Conservation (phyloP, 1,284 basidiomycete species). For the Tilletia indica region DNA sequence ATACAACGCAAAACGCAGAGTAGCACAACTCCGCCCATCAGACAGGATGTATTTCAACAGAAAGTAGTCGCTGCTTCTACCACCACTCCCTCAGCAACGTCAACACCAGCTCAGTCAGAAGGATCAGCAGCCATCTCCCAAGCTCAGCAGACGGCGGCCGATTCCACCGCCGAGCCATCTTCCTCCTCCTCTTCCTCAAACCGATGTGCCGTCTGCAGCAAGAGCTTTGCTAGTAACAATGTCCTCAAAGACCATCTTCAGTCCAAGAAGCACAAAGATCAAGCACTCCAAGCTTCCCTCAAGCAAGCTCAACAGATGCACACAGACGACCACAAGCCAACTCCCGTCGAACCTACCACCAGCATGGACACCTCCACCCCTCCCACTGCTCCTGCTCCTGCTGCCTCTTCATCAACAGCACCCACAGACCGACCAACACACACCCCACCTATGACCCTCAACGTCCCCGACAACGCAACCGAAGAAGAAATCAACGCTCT, state of each 20-base stretch:
- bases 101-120: neutral
- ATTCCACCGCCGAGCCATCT: neutral
- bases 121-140: neutral
- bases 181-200: neutral
- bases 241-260: conserved; percentile 82
- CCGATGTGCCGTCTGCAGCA: conserved; percentile 62
- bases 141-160: neutral
- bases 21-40: conserved; percentile 85
- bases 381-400: neutral
- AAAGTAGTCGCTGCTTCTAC: conserved; percentile 68
- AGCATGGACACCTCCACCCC: no score
- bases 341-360: neutral
- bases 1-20: conserved; percentile 96
- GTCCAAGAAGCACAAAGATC: conserved; percentile 85
- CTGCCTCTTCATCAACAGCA: neutral
- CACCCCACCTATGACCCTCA: neutral
- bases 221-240: conserved; percentile 84
- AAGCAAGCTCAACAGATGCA: conserved; percentile 4
- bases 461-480: conserved; percentile 34
- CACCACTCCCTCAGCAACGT: neutral
- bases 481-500: conserved; percentile 49
- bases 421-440: no score
- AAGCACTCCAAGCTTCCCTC: neutral
- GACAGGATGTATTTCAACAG: conserved; percentile 75
- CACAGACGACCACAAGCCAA: neutral